These are phyloP conservation scores for Arthrobotrys sphaeroides DNA, from an alignment of 2,329 filamentous ascomycete genomes.

Conservation along the genomic window DNA sequence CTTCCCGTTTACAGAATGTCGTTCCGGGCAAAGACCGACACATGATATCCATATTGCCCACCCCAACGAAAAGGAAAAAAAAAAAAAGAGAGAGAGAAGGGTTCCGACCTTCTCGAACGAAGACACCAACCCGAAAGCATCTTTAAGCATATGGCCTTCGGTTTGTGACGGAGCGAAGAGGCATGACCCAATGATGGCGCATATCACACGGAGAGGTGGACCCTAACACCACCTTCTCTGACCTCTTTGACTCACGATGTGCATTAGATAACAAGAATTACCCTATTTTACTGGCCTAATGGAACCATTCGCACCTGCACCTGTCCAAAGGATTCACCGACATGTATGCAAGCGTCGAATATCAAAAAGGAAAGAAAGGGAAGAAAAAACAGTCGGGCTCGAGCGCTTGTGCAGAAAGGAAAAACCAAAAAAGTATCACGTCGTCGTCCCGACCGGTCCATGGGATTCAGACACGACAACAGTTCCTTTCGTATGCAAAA, in stretches of 20 bases:
- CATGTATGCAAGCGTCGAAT: conserved; percentile 6
- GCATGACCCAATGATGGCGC: conserved; percentile 51
- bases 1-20: conserved; percentile 52
- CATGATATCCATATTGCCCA: conserved; percentile 21
- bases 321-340: conserved; percentile 46
- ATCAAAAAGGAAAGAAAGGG: background rate
- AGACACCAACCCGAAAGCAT: conserved; percentile 42
- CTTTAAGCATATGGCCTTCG: conserved; percentile 24
- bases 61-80: conserved; percentile 2
- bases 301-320: conserved; percentile 1
- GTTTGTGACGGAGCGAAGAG: conserved; percentile 42
- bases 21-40: conserved; percentile 49
- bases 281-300: conserved; percentile 45
- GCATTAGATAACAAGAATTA: conserved; percentile 51
- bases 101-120: conserved; percentile 46
- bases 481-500: background rate
- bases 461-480: conserved; percentile 14
- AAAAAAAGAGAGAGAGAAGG: conserved; percentile 1
- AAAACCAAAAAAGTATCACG: conserved; percentile 6
- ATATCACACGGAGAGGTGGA: conserved; percentile 40
- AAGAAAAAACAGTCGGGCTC: background rate
- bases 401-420: conserved; percentile 13
- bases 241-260: conserved; percentile 51
- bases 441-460: background rate
- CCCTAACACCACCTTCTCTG: conserved; percentile 22